These are phyloP conservation scores for Volvox africanus DNA, from an alignment of 139 green algal genomes.

Conservation along the genomic window DNA sequence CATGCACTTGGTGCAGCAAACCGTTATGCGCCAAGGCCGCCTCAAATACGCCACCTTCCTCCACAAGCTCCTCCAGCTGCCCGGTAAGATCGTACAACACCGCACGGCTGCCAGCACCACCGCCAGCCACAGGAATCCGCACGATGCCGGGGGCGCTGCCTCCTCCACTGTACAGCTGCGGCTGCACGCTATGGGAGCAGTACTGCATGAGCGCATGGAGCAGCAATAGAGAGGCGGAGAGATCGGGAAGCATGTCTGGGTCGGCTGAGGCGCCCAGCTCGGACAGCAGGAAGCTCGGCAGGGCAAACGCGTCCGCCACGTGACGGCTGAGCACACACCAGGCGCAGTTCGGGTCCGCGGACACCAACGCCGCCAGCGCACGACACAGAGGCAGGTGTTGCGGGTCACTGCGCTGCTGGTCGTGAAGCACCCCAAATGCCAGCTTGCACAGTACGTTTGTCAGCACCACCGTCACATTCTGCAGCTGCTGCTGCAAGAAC, in stretches of 20 bases:
- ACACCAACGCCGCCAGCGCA: constrained; percentile 13
- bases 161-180: background rate
- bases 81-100: background rate
- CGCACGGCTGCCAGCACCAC: too few species aligned
- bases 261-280: background rate
- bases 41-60: background rate
- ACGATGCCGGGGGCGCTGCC: background rate
- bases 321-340: background rate
- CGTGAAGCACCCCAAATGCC: background rate
- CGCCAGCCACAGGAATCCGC: background rate
- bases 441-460: background rate
- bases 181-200: background rate
- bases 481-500: background rate
- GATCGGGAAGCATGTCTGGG: background rate
- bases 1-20: background rate
- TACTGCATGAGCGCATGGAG: constrained; percentile 5
- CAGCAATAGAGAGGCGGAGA: background rate
- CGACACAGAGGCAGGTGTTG: background rate
- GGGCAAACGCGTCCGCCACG: background rate
- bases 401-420: background rate
- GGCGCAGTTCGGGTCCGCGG: background rate
- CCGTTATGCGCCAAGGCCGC: constrained; percentile 20
- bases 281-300: background rate
- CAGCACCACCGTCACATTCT: background rate
- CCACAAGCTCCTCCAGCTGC: background rate